Evolutionary conservation across 2,329 filamentous ascomycete genomes (phyloP).

Genomic region (Ceratocystis alfenasii): DNA sequence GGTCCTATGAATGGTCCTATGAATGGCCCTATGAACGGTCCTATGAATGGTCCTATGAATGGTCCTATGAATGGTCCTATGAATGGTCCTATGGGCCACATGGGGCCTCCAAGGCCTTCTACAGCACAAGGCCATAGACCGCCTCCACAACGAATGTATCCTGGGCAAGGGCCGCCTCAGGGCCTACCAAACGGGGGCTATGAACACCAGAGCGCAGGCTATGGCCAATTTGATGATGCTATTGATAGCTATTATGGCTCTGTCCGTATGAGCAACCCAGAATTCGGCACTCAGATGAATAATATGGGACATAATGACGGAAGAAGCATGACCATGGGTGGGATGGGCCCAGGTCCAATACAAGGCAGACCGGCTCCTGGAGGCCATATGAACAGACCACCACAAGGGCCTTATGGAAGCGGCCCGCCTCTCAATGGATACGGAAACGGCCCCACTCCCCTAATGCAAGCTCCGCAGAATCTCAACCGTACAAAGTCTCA

Average conservation of each 20-base stretch:
- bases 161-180: conserved; percentile 32
- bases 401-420: conserved; percentile 10
- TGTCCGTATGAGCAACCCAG: conserved; percentile 26
- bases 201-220: conserved; percentile 20
- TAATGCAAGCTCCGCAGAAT: conserved; percentile 33
- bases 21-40: background rate
- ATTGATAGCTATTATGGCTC: conserved; percentile 26
- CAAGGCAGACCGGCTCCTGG: conserved; percentile 15
- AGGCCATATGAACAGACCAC: conserved; percentile 22
- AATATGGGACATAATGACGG: conserved; percentile 12
- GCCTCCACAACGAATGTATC: conserved; percentile 43
- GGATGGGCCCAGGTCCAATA: conserved; percentile 8
- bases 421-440: conserved; percentile 2
- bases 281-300: conserved; percentile 23
- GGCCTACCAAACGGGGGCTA: conserved; percentile 23
- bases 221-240: conserved; percentile 25
- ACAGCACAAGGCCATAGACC: conserved; percentile 43
- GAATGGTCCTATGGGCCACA: conserved; percentile 9
- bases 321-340: conserved; percentile 18
- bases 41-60: background rate
- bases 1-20: background rate
- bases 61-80: conserved; percentile 6
- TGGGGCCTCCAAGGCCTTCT: conserved; percentile 31
- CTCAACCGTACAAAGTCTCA: conserved; percentile 54
- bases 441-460: conserved; percentile 13